Conservation (phyloP, 345 rosid genomes). For the Clarkia xantiana region DNA sequence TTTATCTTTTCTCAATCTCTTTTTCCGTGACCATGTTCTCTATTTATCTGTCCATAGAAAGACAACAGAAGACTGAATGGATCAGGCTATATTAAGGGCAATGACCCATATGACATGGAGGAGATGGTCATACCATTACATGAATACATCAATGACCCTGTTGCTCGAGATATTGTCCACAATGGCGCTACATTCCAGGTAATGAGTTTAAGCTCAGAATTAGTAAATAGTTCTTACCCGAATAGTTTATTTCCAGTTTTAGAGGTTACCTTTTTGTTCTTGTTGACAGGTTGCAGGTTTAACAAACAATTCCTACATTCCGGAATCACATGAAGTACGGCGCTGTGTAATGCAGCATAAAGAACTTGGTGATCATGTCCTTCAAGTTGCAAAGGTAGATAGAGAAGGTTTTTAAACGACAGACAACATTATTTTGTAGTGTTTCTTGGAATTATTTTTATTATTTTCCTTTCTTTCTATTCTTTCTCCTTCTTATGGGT, state of each 20-base stretch:
- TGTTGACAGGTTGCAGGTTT: slow-evolving; percentile 73
- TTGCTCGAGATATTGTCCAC: slow-evolving; percentile 71
- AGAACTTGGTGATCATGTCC: slow-evolving; percentile 61
- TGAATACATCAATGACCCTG: slow-evolving; percentile 51
- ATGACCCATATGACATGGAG: slow-evolving; percentile 61
- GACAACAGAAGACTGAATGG: slow-evolving; percentile 48
- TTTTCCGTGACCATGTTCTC: too few relatives aligned
- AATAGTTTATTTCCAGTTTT: neutral
- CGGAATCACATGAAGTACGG: slow-evolving; percentile 70
- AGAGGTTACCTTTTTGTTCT: slow-evolving; percentile 2
- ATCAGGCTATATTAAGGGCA: slow-evolving; percentile 20
- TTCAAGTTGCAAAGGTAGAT: slow-evolving; percentile 81
- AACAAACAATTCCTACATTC: slow-evolving; percentile 73
- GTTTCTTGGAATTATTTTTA: neutral
- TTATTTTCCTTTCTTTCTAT: slow-evolving; percentile 11
- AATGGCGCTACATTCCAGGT: slow-evolving; percentile 98
- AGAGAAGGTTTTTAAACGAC: slow-evolving; percentile 8
- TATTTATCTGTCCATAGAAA: slow-evolving; percentile 33
- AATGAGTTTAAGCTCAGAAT: neutral
- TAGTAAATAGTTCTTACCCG: neutral
- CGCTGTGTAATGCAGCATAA: slow-evolving; percentile 64
- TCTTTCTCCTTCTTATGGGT: slow-evolving; percentile 12
- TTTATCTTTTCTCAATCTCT: too few relatives aligned
- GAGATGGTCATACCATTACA: slow-evolving; percentile 76
- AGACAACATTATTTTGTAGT: neutral